Evolutionary conservation across 1,284 basidiomycete genomes (phyloP).

Genomic region (Cryptococcus sp.): DNA sequence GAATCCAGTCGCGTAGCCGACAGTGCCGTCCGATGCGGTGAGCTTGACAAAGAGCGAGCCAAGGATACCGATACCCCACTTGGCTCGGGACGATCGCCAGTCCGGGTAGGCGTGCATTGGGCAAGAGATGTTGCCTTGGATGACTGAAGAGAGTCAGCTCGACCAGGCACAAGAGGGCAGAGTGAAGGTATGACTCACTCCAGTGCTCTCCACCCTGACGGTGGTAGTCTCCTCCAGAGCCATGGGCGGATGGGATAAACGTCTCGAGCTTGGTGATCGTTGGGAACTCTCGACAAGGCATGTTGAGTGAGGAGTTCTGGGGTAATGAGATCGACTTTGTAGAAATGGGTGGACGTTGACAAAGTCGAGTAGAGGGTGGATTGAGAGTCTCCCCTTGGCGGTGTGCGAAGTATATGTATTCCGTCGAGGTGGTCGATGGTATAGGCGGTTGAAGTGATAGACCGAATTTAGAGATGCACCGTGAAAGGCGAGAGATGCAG

Average conservation of each 20-base stretch:
- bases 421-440: no score
- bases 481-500: no score
- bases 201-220: slow-evolving; percentile 42
- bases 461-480: no score
- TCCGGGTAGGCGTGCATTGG: slow-evolving; percentile 52
- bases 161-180: neutral
- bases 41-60: slow-evolving; percentile 52
- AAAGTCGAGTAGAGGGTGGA: no score
- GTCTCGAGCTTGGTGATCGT: slow-evolving; percentile 41
- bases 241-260: slow-evolving; percentile 46
- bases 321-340: no score
- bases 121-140: slow-evolving; percentile 46
- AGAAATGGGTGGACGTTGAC: no score
- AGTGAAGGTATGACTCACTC: slow-evolving; percentile 26
- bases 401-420: no score
- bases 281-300: neutral
- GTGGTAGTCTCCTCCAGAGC: slow-evolving; percentile 55
- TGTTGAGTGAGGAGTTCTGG: neutral
- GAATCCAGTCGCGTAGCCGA: slow-evolving; percentile 53
- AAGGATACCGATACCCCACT: slow-evolving; percentile 48
- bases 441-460: no score
- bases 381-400: no score
- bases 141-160: slow-evolving; percentile 21
- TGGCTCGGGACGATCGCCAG: slow-evolving; percentile 50
- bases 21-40: slow-evolving; percentile 51